These are phyloP conservation scores for Fulvia fulva DNA, from an alignment of 2,329 filamentous ascomycete species.

Conservation along the genomic window DNA sequence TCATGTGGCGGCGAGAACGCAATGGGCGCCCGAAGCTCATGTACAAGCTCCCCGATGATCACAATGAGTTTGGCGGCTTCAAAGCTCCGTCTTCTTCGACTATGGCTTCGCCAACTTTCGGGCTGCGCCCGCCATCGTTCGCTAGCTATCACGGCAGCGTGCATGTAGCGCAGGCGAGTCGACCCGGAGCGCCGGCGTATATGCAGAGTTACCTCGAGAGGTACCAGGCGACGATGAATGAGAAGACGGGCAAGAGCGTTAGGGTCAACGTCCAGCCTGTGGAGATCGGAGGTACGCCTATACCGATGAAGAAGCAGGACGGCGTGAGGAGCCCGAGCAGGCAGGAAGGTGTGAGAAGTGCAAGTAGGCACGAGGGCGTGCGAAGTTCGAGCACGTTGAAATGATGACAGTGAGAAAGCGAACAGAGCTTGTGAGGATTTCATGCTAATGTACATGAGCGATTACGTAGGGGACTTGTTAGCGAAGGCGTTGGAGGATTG, in stretches of 20 bases:
- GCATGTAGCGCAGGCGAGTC: background rate
- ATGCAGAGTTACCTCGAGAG: constrained; percentile 8
- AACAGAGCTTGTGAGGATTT: background rate
- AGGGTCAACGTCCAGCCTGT: constrained; percentile 3
- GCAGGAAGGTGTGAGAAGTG: too few species aligned
- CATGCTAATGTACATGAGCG: background rate
- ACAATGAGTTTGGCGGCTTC: constrained; percentile 22
- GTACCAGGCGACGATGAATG: constrained; percentile 8
- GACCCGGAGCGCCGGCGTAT: constrained; percentile 1
- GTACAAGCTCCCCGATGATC: constrained; percentile 32
- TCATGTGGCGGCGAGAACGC: constrained; percentile 18
- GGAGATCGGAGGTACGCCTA: constrained; percentile 3
- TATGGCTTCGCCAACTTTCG: background rate
- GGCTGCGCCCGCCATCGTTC: background rate
- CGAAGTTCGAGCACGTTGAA: too few species aligned
- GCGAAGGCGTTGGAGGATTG: constrained; percentile 3
- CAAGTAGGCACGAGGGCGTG: too few species aligned
- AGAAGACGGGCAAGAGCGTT: background rate
- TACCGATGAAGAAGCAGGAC: background rate
- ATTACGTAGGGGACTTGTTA: background rate
- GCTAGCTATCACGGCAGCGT: background rate
- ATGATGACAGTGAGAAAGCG: background rate
- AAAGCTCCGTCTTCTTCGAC: constrained; percentile 12
- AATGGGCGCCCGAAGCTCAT: constrained; percentile 27
- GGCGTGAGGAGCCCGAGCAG: too few species aligned